A percentile compares a stretch with the other conserved stretches of the same genome.
These are phyloP conservation scores for Solanum pennellii DNA, from an alignment of 257 asterid genomes.

Conservation along the genomic window DNA sequence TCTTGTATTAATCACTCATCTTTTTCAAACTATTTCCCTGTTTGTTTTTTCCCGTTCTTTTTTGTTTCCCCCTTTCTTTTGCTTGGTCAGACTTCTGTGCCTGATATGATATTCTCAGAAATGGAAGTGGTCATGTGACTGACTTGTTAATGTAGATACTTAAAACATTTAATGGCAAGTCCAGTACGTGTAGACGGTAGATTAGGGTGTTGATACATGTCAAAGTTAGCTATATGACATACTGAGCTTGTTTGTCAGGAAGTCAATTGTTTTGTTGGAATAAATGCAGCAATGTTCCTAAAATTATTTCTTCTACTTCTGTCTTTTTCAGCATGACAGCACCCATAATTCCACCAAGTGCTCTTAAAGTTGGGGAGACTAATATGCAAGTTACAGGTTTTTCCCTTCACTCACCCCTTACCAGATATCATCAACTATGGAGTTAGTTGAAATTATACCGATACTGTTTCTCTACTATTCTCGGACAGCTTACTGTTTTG, in stretches of 20 bases:
- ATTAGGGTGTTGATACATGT: neutral
- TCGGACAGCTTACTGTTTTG: neutral
- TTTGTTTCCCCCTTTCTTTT: neutral
- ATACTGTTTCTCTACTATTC: neutral
- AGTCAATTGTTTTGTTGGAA: neutral
- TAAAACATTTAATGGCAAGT: neutral
- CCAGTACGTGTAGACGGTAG: neutral
- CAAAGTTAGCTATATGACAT: neutral
- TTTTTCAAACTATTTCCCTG: neutral
- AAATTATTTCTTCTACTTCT: neutral
- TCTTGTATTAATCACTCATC: neutral
- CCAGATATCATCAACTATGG: neutral
- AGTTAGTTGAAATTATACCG: neutral
- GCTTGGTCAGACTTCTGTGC: neutral
- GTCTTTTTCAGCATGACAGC: conserved; percentile 69
- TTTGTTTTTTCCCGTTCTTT: neutral
- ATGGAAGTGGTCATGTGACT: neutral
- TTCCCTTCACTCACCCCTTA: neutral
- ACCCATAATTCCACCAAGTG: conserved; percentile 77
- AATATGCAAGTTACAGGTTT: conserved; percentile 55
- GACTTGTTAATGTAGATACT: neutral
- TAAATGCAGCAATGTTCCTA: neutral
- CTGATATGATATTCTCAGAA: neutral
- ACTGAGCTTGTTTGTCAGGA: neutral
- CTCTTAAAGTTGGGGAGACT: conserved; percentile 75